Evolutionary conservation across 495 filamentous ascomycete species (phyloP).

Genomic region (Immersiella caudata): DNA sequence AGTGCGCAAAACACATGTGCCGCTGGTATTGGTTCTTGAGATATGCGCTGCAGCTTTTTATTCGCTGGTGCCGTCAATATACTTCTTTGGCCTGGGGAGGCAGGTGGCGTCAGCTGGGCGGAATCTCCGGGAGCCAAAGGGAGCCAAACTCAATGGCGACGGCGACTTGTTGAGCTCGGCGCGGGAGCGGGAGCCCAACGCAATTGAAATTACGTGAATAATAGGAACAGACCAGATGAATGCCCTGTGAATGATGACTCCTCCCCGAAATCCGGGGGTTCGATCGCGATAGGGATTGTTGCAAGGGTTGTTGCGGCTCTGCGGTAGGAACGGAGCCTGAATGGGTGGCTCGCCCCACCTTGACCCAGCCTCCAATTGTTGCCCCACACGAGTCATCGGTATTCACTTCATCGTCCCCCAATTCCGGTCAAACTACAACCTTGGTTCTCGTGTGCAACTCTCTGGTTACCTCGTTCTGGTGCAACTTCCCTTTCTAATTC

Average conservation of each 20-base stretch:
- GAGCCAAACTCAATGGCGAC: not conserved
- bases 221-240: not conserved
- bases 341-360: not conserved
- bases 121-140: not conserved
- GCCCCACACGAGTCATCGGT: constrained; percentile 15
- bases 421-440: not conserved
- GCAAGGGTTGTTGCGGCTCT: constrained; percentile 4
- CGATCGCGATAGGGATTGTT: not conserved
- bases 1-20: not conserved
- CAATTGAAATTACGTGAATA: not conserved
- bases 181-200: too few species aligned
- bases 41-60: not conserved
- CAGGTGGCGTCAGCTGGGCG: not conserved
- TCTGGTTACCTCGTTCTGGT: not conserved
- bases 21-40: not conserved
- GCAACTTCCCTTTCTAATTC: not conserved
- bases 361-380: not conserved
- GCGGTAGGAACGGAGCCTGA: not conserved
- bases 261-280: not conserved
- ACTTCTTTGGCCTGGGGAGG: not conserved
- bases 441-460: not conserved
- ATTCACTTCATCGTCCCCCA: constrained; percentile 3
- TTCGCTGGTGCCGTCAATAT: not conserved
- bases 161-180: too few species aligned
- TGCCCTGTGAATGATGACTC: not conserved